phyloP scores from a whole-genome alignment of 306 rosid genomes.

The Acacia crassicarpa region DNA sequence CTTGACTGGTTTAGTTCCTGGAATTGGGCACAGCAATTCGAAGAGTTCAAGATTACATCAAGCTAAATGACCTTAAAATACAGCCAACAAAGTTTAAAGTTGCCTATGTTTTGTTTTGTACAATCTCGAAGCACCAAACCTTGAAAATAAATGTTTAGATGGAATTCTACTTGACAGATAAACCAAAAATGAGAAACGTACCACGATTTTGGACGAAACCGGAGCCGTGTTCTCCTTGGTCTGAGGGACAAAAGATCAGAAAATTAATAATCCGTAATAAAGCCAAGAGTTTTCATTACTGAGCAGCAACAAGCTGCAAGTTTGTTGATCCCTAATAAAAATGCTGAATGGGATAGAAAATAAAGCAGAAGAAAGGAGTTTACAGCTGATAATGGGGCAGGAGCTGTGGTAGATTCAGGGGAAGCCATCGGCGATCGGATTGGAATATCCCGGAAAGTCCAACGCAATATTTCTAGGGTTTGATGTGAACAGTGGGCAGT shows the following conservation, averaged over 20 bases:
- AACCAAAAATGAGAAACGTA: constrained; percentile 3
- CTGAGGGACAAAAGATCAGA: constrained; percentile 35
- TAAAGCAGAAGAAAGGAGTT: neutral
- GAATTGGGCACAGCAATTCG: constrained; percentile 18
- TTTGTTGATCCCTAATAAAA: neutral
- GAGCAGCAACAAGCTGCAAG: neutral
- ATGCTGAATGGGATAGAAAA: neutral
- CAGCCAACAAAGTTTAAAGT: neutral
- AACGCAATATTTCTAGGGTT: constrained; percentile 33
- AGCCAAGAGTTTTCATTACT: neutral
- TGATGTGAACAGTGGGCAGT: neutral
- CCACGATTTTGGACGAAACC: constrained; percentile 69
- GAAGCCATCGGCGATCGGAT: constrained; percentile 38
- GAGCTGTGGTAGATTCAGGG: constrained; percentile 36
- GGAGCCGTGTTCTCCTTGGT: constrained; percentile 73
- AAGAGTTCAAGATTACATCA: neutral
- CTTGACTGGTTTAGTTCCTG: constrained; percentile 93
- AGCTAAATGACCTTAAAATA: neutral
- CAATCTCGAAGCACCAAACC: constrained; percentile 6
- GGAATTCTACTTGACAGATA: neutral
- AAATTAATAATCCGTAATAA: neutral
- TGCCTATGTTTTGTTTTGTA: neutral
- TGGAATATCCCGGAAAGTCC: neutral
- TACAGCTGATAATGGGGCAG: constrained; percentile 39
- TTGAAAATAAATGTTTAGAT: neutral